Evolutionary conservation across 2,329 filamentous ascomycete genomes (phyloP).

Genomic region (Zymoseptoria pseudotritici): DNA sequence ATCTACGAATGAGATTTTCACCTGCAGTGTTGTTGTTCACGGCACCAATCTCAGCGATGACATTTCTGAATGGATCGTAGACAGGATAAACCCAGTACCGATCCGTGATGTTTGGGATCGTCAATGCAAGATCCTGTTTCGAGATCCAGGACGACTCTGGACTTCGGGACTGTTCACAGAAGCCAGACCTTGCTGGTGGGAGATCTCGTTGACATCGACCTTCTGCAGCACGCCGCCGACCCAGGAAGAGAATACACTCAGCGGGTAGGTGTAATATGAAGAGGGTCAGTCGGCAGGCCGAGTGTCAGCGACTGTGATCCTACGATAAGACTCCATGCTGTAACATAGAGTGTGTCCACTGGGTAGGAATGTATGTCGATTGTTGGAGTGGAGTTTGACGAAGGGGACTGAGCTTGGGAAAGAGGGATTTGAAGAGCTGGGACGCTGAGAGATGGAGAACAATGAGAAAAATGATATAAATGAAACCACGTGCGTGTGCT

Average conservation of each 20-base stretch:
- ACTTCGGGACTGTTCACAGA: neutral
- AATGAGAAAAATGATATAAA: neutral
- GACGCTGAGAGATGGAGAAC: neutral
- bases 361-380: neutral
- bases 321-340: neutral
- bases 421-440: neutral
- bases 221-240: too few relatives aligned
- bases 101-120: conserved; percentile 2
- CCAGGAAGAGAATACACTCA: too few relatives aligned
- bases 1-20: conserved; percentile 3
- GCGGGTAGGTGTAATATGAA: too few relatives aligned
- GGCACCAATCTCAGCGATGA: conserved; percentile 13
- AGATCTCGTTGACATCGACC: too few relatives aligned
- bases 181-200: neutral
- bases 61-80: conserved; percentile 15
- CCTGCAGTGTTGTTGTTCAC: conserved; percentile 6
- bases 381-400: neutral
- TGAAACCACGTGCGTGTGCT: too few relatives aligned
- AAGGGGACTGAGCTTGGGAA: neutral
- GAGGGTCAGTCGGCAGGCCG: too few relatives aligned
- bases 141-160: conserved; percentile 6
- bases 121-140: conserved; percentile 3
- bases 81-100: conserved; percentile 1
- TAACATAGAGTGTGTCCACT: neutral
- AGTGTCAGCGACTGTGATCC: too few relatives aligned